A percentile compares a stretch with the other conserved stretches of the same genome.
Conservation (phyloP, 2,329 filamentous ascomycete species). For the Fusarium foetens region DNA sequence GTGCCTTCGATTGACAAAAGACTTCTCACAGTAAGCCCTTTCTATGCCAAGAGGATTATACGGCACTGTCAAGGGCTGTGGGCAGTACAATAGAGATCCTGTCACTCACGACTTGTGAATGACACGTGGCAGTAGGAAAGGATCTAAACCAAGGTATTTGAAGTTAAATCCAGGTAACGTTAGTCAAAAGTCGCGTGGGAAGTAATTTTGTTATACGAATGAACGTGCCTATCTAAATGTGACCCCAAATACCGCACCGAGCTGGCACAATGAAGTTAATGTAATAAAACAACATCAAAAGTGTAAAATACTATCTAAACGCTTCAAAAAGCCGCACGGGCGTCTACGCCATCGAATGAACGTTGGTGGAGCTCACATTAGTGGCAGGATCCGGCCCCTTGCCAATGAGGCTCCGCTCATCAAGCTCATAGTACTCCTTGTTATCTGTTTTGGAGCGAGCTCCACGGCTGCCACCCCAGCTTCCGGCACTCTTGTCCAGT, state of each 20-base stretch:
- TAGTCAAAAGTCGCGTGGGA: background rate
- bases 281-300: background rate
- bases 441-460: constrained; percentile 33
- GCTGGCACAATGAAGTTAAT: background rate
- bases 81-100: too few species aligned
- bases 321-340: background rate
- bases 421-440: constrained; percentile 32
- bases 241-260: background rate
- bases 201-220: background rate
- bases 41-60: background rate
- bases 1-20: background rate
- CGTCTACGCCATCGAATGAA: background rate
- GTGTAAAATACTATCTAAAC: background rate
- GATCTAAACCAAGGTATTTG: background rate
- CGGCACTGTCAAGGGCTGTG: background rate
- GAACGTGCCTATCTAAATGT: background rate
- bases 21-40: background rate
- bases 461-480: constrained; percentile 25
- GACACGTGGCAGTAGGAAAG: background rate
- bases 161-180: background rate
- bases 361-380: constrained; percentile 1
- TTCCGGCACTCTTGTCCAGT: constrained; percentile 17
- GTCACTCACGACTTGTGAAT: background rate
- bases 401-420: constrained; percentile 32
- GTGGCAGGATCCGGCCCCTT: constrained; percentile 1